Evolutionary conservation across 1,284 basidiomycete genomes (phyloP).

Genomic region (Crepidotus sp.): DNA sequence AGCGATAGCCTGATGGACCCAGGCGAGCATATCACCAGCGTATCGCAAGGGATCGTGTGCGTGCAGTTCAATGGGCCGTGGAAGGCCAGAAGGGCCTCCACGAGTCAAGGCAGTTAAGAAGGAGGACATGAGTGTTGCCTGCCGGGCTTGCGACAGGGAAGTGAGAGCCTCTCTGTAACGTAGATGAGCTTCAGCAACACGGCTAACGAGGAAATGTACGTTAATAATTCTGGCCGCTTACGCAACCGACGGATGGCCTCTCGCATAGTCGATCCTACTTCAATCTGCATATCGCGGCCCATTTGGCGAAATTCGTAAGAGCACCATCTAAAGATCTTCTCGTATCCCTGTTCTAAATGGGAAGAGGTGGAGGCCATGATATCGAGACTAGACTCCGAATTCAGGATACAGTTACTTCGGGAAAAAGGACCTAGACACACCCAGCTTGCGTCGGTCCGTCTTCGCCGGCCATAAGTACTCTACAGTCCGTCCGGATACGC

Average conservation of each 20-base stretch:
- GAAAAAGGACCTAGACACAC: slow-evolving; percentile 35
- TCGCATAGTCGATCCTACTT: slow-evolving; percentile 64
- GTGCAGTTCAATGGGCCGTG: slow-evolving; percentile 92
- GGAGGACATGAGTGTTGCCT: slow-evolving; percentile 66
- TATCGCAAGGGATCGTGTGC: slow-evolving; percentile 96
- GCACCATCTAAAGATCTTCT: slow-evolving; percentile 84
- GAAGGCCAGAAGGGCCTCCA: slow-evolving; percentile 81
- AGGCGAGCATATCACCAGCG: slow-evolving; percentile 96
- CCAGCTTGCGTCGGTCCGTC: slow-evolving; percentile 74
- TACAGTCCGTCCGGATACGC: slow-evolving; percentile 76
- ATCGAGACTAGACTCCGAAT: slow-evolving; percentile 50
- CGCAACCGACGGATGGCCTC: slow-evolving; percentile 71
- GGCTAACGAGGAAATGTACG: slow-evolving; percentile 37
- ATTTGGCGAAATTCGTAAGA: slow-evolving; percentile 81
- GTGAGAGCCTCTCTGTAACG: slow-evolving; percentile 64
- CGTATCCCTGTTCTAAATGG: slow-evolving; percentile 82
- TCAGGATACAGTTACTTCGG: neutral
- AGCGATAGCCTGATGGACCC: slow-evolving; percentile 95
- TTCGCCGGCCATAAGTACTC: slow-evolving; percentile 83
- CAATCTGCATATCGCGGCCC: slow-evolving; percentile 69
- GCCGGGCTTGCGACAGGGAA: slow-evolving; percentile 74
- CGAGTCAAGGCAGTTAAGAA: slow-evolving; percentile 87
- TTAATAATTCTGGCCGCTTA: slow-evolving; percentile 69
- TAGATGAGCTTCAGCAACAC: slow-evolving; percentile 2
- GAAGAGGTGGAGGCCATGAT: slow-evolving; percentile 79